phyloP scores from a whole-genome alignment of 2,329 filamentous ascomycete species.

The Trichoderma gracile region DNA sequence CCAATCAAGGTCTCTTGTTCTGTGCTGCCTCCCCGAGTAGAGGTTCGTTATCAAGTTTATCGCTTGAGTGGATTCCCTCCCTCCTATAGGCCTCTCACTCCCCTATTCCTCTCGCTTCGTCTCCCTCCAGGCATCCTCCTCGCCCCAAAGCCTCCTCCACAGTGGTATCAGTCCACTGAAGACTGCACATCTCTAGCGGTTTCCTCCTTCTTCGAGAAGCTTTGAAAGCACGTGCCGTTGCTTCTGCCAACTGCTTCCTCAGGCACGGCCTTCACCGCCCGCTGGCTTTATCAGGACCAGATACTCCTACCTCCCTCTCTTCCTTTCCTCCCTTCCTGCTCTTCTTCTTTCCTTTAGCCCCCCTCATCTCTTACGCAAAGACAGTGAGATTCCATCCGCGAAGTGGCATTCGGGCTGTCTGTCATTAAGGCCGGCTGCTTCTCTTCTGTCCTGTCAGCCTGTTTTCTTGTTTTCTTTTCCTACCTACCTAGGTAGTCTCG shows the following conservation, averaged over 20 bases:
- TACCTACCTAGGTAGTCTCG: too few species aligned
- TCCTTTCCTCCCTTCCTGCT: slow-evolving; percentile 1
- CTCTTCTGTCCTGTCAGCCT: neutral
- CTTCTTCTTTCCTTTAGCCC: slow-evolving; percentile 9
- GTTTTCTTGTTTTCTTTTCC: neutral
- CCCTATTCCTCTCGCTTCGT: slow-evolving; percentile 1
- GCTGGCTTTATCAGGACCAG: slow-evolving; percentile 25
- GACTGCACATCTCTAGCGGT: neutral
- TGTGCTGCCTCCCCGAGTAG: neutral
- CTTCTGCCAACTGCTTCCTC: slow-evolving; percentile 33
- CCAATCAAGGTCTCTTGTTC: neutral
- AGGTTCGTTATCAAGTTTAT: neutral
- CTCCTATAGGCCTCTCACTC: neutral
- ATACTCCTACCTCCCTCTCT: slow-evolving; percentile 12
- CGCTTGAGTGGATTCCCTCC: neutral
- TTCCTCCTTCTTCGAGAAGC: neutral
- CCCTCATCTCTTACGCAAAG: neutral
- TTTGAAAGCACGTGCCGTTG: slow-evolving; percentile 7
- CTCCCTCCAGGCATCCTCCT: neutral
- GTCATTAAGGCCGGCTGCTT: neutral
- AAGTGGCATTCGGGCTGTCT: too few species aligned
- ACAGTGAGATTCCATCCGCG: too few species aligned
- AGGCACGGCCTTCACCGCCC: slow-evolving; percentile 43
- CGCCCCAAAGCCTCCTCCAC: neutral
- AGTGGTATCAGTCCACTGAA: neutral